Conservation (phyloP, 805 yeast species). For the Lipomyces anomalus region DNA sequence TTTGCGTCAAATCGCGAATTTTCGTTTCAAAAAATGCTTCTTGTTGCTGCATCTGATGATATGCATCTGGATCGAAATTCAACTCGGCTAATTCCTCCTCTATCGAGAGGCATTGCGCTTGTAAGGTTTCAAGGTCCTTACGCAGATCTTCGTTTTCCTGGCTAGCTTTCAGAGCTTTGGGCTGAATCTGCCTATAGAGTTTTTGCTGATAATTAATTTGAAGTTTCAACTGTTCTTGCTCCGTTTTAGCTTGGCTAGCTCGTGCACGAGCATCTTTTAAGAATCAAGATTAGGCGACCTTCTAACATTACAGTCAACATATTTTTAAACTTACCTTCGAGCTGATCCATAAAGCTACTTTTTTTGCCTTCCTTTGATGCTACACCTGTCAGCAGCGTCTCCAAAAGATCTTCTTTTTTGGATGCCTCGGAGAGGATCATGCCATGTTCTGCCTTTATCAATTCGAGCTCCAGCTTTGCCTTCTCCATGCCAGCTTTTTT, state of each 20-base stretch:
- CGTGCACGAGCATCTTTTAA: conserved; percentile 52
- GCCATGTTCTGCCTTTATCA: conserved; percentile 42
- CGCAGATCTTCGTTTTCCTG: conserved; percentile 41
- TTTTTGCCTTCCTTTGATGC: conserved; percentile 72
- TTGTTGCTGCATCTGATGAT: conserved; percentile 19
- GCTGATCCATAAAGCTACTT: conserved; percentile 71
- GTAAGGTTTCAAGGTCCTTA: conserved; percentile 42
- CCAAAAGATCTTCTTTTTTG: conserved; percentile 69
- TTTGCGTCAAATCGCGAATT: conserved; percentile 40
- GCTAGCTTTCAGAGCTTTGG: conserved; percentile 50
- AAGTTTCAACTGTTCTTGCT: conserved; percentile 54
- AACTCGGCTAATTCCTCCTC: conserved; percentile 21
- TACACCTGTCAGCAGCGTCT: conserved; percentile 83
- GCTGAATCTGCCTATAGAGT: conserved; percentile 46
- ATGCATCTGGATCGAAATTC: conserved; percentile 43
- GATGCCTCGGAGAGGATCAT: conserved; percentile 44
- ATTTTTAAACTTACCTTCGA: conserved; percentile 29
- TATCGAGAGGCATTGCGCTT: conserved; percentile 26
- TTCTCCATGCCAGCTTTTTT: conserved; percentile 30
- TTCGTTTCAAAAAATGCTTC: conserved; percentile 32
- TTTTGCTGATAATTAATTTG: conserved; percentile 51
- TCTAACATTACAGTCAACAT: no score
- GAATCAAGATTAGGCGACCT: no score
- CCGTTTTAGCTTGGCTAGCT: conserved; percentile 48
- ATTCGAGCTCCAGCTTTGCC: conserved; percentile 43